A percentile compares a stretch with the other conserved stretches of the same genome.
These are phyloP conservation scores for Candida saitoana DNA, from an alignment of 805 yeast genomes.

Conservation along the genomic window DNA sequence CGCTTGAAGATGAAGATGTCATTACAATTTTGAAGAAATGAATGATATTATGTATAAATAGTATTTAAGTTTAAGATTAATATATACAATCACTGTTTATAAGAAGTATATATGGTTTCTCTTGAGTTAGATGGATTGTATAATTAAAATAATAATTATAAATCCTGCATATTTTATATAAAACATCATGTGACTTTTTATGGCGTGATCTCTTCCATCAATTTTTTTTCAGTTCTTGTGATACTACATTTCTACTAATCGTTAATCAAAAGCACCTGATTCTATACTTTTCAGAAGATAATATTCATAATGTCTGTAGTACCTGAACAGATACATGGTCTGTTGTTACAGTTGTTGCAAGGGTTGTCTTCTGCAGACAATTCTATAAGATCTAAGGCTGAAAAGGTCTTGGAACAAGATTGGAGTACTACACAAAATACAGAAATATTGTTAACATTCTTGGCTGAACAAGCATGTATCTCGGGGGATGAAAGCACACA, in stretches of 20 bases:
- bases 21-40: slow-evolving; percentile 85
- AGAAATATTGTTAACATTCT: slow-evolving; percentile 66
- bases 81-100: too few species aligned
- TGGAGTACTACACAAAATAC: slow-evolving; percentile 72
- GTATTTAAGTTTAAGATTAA: too few species aligned
- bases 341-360: slow-evolving; percentile 51
- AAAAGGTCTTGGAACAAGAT: slow-evolving; percentile 60
- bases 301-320: slow-evolving; percentile 36
- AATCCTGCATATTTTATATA: not conserved
- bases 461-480: slow-evolving; percentile 71
- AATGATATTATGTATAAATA: too few species aligned
- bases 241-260: too few species aligned
- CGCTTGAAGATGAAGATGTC: slow-evolving; percentile 91
- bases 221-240: slow-evolving; percentile 3
- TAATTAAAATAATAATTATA: too few species aligned
- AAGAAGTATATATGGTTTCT: too few species aligned
- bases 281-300: not conserved
- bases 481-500: slow-evolving; percentile 59
- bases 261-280: too few species aligned
- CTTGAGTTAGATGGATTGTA: too few species aligned
- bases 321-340: slow-evolving; percentile 57
- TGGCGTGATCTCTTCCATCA: slow-evolving; percentile 2
- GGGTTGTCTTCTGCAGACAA: slow-evolving; percentile 78
- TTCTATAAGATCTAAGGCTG: slow-evolving; percentile 71
- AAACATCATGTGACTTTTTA: not conserved